These are phyloP conservation scores for Podaxis sp. DNA, from an alignment of 768 basidiomycete genomes.

Conservation along the genomic window DNA sequence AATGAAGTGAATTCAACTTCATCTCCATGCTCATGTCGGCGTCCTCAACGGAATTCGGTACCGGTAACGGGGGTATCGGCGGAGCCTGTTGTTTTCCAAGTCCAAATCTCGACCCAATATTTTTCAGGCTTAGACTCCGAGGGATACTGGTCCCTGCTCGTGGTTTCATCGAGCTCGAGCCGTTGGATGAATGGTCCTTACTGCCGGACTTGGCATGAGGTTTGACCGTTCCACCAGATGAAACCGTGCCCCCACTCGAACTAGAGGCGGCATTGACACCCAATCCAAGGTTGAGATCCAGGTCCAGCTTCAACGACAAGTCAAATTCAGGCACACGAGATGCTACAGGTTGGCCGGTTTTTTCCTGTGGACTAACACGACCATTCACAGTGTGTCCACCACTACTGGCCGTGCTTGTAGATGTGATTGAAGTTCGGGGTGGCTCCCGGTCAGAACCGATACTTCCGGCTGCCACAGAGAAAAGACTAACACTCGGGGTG, in stretches of 20 bases:
- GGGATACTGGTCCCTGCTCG: not conserved
- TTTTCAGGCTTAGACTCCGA: constrained; percentile 10
- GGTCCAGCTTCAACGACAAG: not conserved
- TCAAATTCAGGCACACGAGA: not conserved
- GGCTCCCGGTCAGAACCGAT: not conserved
- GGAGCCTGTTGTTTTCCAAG: not conserved
- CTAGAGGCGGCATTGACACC: constrained; percentile 7
- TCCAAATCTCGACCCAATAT: constrained; percentile 4
- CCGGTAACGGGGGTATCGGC: not conserved
- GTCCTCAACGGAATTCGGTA: constrained; percentile 14
- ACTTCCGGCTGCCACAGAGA: not conserved
- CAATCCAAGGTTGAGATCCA: constrained; percentile 8
- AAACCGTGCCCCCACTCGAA: not conserved
- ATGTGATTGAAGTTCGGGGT: not conserved
- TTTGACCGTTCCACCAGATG: not conserved
- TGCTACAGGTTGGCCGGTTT: not conserved
- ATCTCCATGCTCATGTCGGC: constrained; percentile 54
- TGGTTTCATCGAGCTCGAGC: not conserved
- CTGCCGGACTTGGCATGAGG: not conserved
- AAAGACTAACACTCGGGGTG: not conserved
- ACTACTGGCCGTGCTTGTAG: not conserved
- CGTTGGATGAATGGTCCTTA: not conserved
- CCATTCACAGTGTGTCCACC: not conserved
- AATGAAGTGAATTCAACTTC: constrained; percentile 69
- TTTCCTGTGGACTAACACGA: not conserved